Conservation (phyloP, 192 early-diverging fungal genomes). For the Backusella australiensis region DNA sequence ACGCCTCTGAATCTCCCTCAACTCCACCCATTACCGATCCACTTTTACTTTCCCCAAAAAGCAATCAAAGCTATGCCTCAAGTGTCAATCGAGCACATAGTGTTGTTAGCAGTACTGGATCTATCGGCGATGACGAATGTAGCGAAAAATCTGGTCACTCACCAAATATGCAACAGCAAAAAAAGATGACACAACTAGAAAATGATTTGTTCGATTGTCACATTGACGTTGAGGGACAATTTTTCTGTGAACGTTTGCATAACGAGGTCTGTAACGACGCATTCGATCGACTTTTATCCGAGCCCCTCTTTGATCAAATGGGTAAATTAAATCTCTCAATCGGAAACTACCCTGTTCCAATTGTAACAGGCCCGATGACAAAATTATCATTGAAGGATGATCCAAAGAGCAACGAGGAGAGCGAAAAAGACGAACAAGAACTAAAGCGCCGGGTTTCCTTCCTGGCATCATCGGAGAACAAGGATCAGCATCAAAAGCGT, state of each 20-base stretch:
- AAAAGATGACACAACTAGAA: neutral
- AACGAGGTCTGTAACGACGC: slow-evolving; percentile 4
- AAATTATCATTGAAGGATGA: neutral
- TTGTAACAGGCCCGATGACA: neutral
- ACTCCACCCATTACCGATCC: neutral
- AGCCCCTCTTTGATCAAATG: slow-evolving; percentile 10
- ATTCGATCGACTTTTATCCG: neutral
- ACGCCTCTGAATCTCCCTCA: neutral
- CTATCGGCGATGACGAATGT: neutral
- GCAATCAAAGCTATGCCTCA: neutral
- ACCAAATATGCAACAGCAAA: neutral
- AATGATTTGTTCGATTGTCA: slow-evolving; percentile 10
- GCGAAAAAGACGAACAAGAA: neutral
- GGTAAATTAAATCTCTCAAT: slow-evolving; percentile 8
- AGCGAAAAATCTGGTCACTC: neutral
- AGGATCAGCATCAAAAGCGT: neutral
- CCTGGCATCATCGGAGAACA: neutral
- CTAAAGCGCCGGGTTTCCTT: neutral
- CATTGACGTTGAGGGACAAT: neutral
- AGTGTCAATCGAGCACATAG: neutral
- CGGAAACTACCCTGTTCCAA: neutral
- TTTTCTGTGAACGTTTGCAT: neutral
- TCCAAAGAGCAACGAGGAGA: neutral
- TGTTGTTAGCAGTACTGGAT: neutral
- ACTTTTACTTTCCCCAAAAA: neutral